Conservation (phyloP, 306 rosid species). For the Quercus mongolica region DNA sequence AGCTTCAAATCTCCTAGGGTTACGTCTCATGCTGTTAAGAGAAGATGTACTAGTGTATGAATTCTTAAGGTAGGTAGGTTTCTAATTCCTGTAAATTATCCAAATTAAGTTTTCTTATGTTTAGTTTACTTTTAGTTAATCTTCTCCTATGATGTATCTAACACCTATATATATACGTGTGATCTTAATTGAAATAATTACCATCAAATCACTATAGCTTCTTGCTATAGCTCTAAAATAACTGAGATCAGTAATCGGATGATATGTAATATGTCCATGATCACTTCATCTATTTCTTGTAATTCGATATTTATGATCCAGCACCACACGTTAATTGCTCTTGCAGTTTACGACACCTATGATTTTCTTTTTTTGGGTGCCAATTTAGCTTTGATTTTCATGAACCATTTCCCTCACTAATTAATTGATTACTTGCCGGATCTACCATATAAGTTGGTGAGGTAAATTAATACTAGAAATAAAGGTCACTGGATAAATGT, state of each 20-base stretch:
- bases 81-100: not conserved
- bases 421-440: not conserved
- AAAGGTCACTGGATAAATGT: not conserved
- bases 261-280: not conserved
- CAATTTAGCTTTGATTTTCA: not conserved
- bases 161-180: not conserved
- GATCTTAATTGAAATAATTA: not conserved
- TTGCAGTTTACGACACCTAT: not conserved
- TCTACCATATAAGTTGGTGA: not conserved
- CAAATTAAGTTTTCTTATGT: not conserved
- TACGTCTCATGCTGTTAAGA: slow-evolving; percentile 10
- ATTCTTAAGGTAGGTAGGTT: not conserved
- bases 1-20: slow-evolving; percentile 22
- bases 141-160: not conserved
- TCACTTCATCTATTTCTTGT: too few species aligned
- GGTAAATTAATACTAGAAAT: not conserved
- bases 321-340: too few species aligned
- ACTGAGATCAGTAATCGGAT: not conserved
- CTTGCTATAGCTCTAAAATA: not conserved
- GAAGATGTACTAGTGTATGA: slow-evolving; percentile 39
- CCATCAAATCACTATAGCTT: not conserved
- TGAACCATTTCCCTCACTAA: not conserved
- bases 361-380: not conserved
- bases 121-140: not conserved
- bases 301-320: too few species aligned